Base-by-base conservation (phyloP, 2,329 filamentous ascomycete species). In the Penicillium sp. region DNA sequence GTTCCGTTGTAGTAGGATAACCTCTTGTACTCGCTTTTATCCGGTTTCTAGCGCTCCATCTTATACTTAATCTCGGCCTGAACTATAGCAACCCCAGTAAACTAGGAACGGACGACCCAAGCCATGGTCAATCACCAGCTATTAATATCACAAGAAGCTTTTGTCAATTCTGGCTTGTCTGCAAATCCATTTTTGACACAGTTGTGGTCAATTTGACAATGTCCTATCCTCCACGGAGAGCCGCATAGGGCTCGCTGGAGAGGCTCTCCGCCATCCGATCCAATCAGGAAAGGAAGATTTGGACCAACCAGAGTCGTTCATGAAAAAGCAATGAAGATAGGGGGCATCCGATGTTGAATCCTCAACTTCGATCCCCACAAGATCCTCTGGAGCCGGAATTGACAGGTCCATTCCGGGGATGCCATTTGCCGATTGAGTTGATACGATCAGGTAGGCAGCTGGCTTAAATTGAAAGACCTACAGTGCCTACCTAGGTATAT, bases 201-300 rank as follows among this genome's bases (percentile, higher is more conserved):
- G 43, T 12, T 10, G 17, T 39, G 20, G 67, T 10, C 57, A 48
- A 49, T 60, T 69, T 69, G 59, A 58, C 42, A 67, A 66, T 67
- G 62, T 64, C 61, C 67, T 61, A 64, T 64, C 63, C 60, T 62
- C 59, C 28, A 49, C 71, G 71, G 71, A 56, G 69, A 67, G 60
- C 57, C 35, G 67, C 71, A 71, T 69, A 67, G 66, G 69, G 69
- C 67, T 69, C 65, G 62, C 60, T 65, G 48, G 59, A 57, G 53
- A 61, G 52, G 48, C 39, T 60, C 56, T 60, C 53, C 53, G 28
- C 31, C 50, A 58, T 60, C 64, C 65, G 64, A 47, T 17, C 65
- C 61, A 67, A 64, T 67, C 15, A 59, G 11, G 25, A 11, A 11
- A 8, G 12, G 6, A 2, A 5, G 5, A 34, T 3, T 39, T 35